These are phyloP conservation scores for Tuctoria greenei DNA, from an alignment of 176 grass and related monocot species.

Conservation along the genomic window DNA sequence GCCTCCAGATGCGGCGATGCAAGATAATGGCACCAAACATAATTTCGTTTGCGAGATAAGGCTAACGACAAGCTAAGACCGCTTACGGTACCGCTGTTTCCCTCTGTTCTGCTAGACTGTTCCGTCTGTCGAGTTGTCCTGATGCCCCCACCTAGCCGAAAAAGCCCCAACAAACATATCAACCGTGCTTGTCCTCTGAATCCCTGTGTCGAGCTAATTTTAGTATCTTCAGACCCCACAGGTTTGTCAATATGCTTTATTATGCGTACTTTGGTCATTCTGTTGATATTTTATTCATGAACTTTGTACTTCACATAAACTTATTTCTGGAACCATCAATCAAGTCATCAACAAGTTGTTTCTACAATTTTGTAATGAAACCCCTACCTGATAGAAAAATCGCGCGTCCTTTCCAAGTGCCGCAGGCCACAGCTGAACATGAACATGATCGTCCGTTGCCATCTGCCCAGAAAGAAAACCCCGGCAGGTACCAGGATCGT, in stretches of 20 bases:
- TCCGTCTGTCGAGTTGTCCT: not conserved
- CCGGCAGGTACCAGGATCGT: not conserved
- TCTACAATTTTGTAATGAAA: not conserved
- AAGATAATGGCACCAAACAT: not conserved
- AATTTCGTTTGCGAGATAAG: not conserved
- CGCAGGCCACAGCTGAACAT: not conserved
- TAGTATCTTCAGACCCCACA: not conserved
- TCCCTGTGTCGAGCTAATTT: slow-evolving; percentile 15
- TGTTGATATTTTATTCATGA: not conserved
- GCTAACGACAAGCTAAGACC: not conserved
- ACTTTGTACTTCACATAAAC: not conserved
- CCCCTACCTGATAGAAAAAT: not conserved
- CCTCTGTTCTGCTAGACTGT: not conserved
- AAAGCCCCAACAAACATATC: slow-evolving; percentile 10
- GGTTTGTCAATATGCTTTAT: not conserved
- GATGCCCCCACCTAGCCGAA: not conserved
- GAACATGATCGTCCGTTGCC: not conserved
- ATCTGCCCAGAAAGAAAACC: not conserved
- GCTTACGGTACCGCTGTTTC: not conserved
- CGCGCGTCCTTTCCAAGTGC: not conserved
- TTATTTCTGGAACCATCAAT: not conserved
- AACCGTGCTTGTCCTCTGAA: not conserved
- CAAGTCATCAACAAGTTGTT: not conserved
- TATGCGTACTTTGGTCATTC: not conserved
- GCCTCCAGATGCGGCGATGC: not conserved